Evolutionary conservation across 805 yeast species (phyloP), one percentile per base, ranked within the genome.

Genomic region (Jamesozyma jinghongensis): DNA sequence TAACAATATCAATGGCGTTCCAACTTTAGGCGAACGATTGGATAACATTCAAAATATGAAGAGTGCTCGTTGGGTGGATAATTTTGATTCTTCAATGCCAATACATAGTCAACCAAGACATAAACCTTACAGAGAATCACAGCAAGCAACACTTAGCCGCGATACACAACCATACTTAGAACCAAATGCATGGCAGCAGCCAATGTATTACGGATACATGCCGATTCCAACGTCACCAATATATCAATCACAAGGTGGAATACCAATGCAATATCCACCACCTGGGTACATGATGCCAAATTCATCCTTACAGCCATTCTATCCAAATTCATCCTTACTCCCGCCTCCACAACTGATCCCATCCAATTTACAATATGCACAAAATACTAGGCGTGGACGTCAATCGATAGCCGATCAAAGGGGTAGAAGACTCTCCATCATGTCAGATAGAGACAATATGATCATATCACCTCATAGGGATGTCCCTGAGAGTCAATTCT

Each of bases 401-500:
- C 48, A 42, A 36, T 56, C 62, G 3, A 32, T 53, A 13, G 50
- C 53, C 17, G 47, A 42, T 8, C 57, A 57, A 38, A 47, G 63
- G 33, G 63, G 63, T 8, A 47, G 57, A 13, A 48, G 63, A 36
- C 36, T 57, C n/a, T 58, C 63, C 1, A 47, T 56, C 29, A 37
- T 56, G 17, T 53, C 59, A 3, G 37, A 50, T 19, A 50, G 54
- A 42, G 53, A 51, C 29, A 48, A 52, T 10, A 46, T 46, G 27
- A 49, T 58, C 10, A 45, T 56, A 5, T 54, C 63, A 3, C 65
- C 65, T 10, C 63, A 58, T 44, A 49, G 46, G 19, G 62, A 59
- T 39, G 52, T 59, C 2, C 62, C 61, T 3, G 58, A 51, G 29
- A 49, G 48, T 22, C 59, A 58, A 36, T 60, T 57, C 38, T 59